phyloP scores from a whole-genome alignment of 2,329 filamentous ascomycete species.

The Pseudogymnoascus sp. region DNA sequence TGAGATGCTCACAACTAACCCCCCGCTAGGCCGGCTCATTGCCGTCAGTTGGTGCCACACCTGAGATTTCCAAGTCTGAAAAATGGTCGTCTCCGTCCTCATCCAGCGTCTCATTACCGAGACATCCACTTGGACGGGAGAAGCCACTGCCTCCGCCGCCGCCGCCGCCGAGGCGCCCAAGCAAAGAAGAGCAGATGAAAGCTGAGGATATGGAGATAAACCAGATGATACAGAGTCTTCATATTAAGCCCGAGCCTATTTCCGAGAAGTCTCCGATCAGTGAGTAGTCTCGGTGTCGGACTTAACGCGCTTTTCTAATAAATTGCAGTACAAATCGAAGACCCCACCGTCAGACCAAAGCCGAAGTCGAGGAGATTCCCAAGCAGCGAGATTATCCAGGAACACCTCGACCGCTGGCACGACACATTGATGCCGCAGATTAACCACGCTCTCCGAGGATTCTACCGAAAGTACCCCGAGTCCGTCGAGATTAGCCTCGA shows the following conservation, averaged over 20 bases:
- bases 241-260: neutral
- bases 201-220: neutral
- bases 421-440: conserved; percentile 63
- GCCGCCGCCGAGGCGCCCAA: neutral
- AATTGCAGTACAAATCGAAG: conserved; percentile 11
- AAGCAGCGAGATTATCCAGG: conserved; percentile 49
- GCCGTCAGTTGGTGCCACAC: neutral
- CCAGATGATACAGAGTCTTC: neutral
- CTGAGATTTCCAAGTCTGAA: neutral
- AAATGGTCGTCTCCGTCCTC: neutral
- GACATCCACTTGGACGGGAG: neutral
- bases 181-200: neutral
- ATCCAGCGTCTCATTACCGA: neutral
- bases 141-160: neutral
- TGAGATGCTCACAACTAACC: neutral
- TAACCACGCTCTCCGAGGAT: conserved; percentile 61
- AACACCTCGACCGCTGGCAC: conserved; percentile 66
- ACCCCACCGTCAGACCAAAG: conserved; percentile 17
- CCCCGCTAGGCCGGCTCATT: neutral
- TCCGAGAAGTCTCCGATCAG: neutral
- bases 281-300: neutral
- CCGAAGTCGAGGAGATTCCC: conserved; percentile 51
- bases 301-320: neutral
- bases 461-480: conserved; percentile 66
- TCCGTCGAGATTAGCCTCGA: conserved; percentile 73